A percentile compares a stretch with the other conserved stretches of the same genome.
These are phyloP conservation scores for Speleostelium caveatum DNA, from an alignment of 78 protist species.

Conservation along the genomic window DNA sequence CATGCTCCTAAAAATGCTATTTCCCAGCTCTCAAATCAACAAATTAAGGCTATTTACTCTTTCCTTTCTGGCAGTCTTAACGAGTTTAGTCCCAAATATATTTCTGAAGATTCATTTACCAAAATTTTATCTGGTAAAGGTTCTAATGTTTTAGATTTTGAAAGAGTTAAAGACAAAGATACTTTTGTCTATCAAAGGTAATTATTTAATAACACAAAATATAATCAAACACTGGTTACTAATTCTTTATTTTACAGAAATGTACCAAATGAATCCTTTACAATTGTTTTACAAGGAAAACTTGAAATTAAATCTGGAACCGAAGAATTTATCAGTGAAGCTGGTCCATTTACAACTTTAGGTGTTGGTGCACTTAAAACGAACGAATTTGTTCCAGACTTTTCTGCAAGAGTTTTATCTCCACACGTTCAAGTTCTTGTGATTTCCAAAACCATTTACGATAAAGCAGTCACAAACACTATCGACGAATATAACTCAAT, in stretches of 20 bases:
- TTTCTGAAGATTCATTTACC: slow-evolving; percentile 27
- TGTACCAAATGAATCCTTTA: slow-evolving; percentile 28
- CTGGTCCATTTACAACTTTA: slow-evolving; percentile 82
- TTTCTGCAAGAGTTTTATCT: slow-evolving; percentile 36
- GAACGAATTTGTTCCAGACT: slow-evolving; percentile 65
- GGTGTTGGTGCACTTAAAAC: slow-evolving; percentile 66
- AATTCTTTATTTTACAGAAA: no score
- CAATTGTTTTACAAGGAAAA: slow-evolving; percentile 72
- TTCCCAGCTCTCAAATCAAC: slow-evolving; percentile 37
- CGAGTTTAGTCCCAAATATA: slow-evolving; percentile 43
- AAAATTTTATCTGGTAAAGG: slow-evolving; percentile 51
- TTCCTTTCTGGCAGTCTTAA: slow-evolving; percentile 49
- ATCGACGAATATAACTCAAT: slow-evolving; percentile 45
- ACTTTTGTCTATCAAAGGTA: slow-evolving; percentile 32
- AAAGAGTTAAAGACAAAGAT: slow-evolving; percentile 12
- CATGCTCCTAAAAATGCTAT: slow-evolving; percentile 35
- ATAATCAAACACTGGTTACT: no score
- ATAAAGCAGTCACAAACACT: slow-evolving; percentile 16
- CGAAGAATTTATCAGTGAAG: slow-evolving; percentile 77
- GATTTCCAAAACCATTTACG: slow-evolving; percentile 45
- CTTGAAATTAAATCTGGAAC: slow-evolving; percentile 70
- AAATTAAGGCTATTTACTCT: slow-evolving; percentile 44
- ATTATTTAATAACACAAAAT: no score
- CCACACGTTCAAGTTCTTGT: background rate
- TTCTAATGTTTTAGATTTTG: slow-evolving; percentile 25